phyloP scores from a whole-genome alignment of 345 rosid genomes.

The Psidium guajava region DNA sequence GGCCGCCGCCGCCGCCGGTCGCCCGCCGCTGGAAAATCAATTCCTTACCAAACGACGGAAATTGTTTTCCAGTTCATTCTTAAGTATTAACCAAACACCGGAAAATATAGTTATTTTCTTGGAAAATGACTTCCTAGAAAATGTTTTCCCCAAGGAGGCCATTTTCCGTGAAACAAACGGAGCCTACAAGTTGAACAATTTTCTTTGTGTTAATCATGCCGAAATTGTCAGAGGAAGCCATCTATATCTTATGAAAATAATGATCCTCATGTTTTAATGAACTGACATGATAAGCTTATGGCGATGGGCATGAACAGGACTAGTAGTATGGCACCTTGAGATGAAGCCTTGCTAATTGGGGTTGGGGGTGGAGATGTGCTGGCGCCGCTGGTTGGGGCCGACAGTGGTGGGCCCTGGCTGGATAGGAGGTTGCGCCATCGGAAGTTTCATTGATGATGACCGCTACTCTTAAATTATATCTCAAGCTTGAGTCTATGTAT shows the following conservation, averaged over 20 bases:
- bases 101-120: too few species aligned
- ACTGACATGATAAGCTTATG: not conserved
- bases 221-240: not conserved
- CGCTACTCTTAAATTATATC: not conserved
- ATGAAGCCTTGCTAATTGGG: not conserved
- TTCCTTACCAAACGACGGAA: too few species aligned
- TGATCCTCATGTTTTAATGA: not conserved
- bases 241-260: not conserved
- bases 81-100: too few species aligned
- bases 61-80: too few species aligned
- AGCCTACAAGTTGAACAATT: not conserved
- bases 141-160: too few species aligned
- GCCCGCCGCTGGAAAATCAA: too few species aligned
- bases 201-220: not conserved
- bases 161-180: too few species aligned
- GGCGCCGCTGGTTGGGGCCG: not conserved
- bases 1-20: too few species aligned
- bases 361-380: fast-evolving
- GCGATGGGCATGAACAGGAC: not conserved
- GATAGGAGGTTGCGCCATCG: not conserved
- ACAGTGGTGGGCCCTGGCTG: fast-evolving
- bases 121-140: too few species aligned
- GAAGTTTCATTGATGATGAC: not conserved
- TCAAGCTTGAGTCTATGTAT: too few species aligned
- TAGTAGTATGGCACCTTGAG: fast-evolving